A percentile compares a stretch with the other conserved stretches of the same genome.
Conservation (phyloP, 2,329 filamentous ascomycete genomes). For the Periconia sp. region DNA sequence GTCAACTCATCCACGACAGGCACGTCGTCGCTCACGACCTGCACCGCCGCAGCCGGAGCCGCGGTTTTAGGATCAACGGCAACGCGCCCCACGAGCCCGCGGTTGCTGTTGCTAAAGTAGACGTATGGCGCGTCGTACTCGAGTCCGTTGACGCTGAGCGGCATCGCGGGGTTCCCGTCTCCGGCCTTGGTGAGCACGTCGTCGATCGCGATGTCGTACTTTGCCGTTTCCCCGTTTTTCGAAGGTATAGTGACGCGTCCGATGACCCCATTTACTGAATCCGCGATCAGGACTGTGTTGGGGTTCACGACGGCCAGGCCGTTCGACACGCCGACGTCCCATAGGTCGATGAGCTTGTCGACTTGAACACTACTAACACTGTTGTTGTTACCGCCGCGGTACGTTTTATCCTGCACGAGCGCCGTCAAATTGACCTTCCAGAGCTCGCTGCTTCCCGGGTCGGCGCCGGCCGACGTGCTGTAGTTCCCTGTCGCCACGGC, state of each 20-base stretch:
- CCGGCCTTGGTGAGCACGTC: conserved; percentile 3
- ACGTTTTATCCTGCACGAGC: no score
- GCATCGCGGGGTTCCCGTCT: not conserved
- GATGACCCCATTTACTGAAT: conserved; percentile 22
- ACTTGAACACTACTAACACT: not conserved
- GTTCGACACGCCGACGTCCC: conserved; percentile 16
- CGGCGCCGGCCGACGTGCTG: conserved; percentile 3
- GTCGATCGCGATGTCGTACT: conserved; percentile 10
- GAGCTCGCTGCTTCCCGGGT: conserved; percentile 12
- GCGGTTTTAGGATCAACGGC: conserved; percentile 11
- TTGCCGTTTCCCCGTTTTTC: conserved; percentile 10
- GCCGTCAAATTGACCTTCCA: conserved; percentile 19
- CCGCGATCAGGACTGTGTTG: conserved; percentile 22
- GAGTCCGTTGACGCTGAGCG: conserved; percentile 27
- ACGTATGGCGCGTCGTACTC: conserved; percentile 7
- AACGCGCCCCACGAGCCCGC: conserved; percentile 14
- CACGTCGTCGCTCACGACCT: conserved; percentile 8
- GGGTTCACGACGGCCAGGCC: conserved; percentile 22
- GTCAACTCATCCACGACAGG: conserved; percentile 21
- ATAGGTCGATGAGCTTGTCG: conserved; percentile 18
- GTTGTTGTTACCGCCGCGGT: no score
- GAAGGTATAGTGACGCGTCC: conserved; percentile 1
- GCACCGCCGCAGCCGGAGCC: conserved; percentile 1
- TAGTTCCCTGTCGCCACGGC: conserved; percentile 30
- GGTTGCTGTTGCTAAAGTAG: conserved; percentile 26